Conservation (phyloP, 2,329 filamentous ascomycete genomes). For the Colletotrichum sp. region DNA sequence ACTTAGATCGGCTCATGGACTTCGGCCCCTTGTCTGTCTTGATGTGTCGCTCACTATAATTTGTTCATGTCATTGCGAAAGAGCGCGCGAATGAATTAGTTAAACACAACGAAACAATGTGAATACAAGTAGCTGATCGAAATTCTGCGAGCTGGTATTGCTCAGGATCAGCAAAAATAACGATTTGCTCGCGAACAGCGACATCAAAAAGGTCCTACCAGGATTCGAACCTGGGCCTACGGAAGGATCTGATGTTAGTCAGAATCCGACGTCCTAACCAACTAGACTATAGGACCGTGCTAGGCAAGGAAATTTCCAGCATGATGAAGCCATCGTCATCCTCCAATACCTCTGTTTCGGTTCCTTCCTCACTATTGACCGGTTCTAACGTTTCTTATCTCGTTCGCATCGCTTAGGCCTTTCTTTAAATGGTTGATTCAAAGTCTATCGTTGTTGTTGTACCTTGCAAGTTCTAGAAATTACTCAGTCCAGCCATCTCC, state of each 20-base stretch:
- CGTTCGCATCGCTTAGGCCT: accelerated
- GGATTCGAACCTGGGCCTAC: slow-evolving; percentile 19
- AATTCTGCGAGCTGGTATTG: too few species aligned
- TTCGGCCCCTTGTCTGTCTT: neutral
- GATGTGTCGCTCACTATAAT: neutral
- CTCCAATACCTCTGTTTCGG: neutral
- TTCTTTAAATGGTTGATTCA: neutral
- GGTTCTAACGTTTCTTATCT: neutral
- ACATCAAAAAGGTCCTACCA: neutral
- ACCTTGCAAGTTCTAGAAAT: neutral
- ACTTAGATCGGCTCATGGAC: neutral
- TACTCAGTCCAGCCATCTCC: slow-evolving; percentile 45
- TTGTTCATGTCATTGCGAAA: neutral
- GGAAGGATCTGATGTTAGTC: neutral
- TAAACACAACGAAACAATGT: too few species aligned
- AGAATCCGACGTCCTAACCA: slow-evolving; percentile 20
- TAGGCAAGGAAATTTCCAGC: accelerated
- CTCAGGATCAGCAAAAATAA: too few species aligned
- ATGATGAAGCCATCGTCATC: accelerated
- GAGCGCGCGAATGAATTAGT: neutral
- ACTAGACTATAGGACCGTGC: slow-evolving; percentile 15
- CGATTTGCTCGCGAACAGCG: accelerated
- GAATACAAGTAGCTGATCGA: too few species aligned
- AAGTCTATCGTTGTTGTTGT: neutral
- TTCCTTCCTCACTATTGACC: neutral